A percentile compares a stretch with the other conserved stretches of the same genome.
Evolutionary conservation across 208 protist genomes (phyloP).

Genomic region (Acanthamoeba sp.): DNA sequence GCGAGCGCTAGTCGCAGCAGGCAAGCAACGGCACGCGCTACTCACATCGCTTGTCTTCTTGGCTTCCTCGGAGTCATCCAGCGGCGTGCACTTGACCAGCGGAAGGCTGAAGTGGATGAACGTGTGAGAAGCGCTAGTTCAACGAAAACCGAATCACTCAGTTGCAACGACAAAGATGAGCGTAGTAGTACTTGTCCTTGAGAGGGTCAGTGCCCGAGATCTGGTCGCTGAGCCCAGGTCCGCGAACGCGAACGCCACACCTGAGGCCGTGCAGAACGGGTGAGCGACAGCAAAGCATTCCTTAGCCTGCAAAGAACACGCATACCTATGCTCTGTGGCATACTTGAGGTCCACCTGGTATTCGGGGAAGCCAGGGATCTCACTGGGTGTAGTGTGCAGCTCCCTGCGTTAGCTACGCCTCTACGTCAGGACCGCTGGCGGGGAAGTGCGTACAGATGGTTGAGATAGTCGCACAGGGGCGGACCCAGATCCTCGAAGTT

Average conservation of each 20-base stretch:
- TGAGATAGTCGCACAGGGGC: constrained; percentile 82
- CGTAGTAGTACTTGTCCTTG: constrained; percentile 84
- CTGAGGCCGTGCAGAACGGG: neutral
- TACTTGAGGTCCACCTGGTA: constrained; percentile 86
- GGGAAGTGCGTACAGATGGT: constrained; percentile 77
- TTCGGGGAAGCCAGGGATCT: constrained; percentile 86
- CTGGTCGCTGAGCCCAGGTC: constrained; percentile 84
- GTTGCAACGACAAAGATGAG: neutral
- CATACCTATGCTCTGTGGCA: constrained; percentile 87
- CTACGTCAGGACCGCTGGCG: neutral
- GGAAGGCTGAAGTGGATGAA: constrained; percentile 41
- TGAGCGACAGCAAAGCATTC: neutral
- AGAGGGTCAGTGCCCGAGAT: constrained; percentile 89
- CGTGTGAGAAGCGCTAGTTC: neutral
- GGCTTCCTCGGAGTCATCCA: constrained; percentile 80
- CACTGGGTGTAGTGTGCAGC: no score
- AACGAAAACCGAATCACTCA: neutral
- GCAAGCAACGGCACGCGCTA: neutral
- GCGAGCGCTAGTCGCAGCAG: no score
- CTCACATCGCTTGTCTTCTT: constrained; percentile 79
- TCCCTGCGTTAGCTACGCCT: no score
- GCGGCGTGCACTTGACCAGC: constrained; percentile 78
- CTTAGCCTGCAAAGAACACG: neutral
- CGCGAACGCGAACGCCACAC: constrained; percentile 87
- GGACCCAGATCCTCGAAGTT: constrained; percentile 89